Evolutionary conservation across 441 rosid species (phyloP), one percentile per base, ranked within the genome.

Genomic region (Pelargonium myrrhifolium): DNA sequence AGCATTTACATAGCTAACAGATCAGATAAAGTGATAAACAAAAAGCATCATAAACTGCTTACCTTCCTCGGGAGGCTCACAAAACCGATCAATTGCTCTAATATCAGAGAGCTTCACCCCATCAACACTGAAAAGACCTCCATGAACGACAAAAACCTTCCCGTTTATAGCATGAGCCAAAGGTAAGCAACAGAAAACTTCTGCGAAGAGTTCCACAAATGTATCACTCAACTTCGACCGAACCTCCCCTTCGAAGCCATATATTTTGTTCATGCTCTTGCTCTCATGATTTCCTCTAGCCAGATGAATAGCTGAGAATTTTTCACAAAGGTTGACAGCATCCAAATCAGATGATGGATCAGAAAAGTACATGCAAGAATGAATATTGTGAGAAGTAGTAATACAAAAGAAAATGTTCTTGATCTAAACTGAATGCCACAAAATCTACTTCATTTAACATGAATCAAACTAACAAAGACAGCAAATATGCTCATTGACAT

Each of bases 1-100:
- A 11, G 47, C 58, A 51, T 56, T 56, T 56, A 17, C 3, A 63
- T 7, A n/a, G 39, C 45, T 6, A 31, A 8, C 55, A 42, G 14
- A 31, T 65, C 2, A 24, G 43, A 68, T 39, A 61, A 53, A 65
- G 1, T 18, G 43, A 66, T 39, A 61, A 53, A 62, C 65, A 67
- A 35, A 47, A 35, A 6, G 5, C 12, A 14, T 9, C 22, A 12
- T 55, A 20, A 8, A 9, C 62, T 55, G 42, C 69, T 71, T 79
- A 93, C 99, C 99, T 89, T 94, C 99, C 81, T 94, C 98, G 0
- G 96, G 97, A 76, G 99, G 99, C 83, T 94, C 99, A 64, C 97
- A 87, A 78, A 94, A 92, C 22, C 99, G 80, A 77, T 94, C 88
- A 35, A 94, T 85, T 58, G 91, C 89, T 78, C 74, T 81, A 71